These are phyloP conservation scores for Calonectria ilicicola DNA, from an alignment of 2,329 filamentous ascomycete genomes.

Conservation along the genomic window DNA sequence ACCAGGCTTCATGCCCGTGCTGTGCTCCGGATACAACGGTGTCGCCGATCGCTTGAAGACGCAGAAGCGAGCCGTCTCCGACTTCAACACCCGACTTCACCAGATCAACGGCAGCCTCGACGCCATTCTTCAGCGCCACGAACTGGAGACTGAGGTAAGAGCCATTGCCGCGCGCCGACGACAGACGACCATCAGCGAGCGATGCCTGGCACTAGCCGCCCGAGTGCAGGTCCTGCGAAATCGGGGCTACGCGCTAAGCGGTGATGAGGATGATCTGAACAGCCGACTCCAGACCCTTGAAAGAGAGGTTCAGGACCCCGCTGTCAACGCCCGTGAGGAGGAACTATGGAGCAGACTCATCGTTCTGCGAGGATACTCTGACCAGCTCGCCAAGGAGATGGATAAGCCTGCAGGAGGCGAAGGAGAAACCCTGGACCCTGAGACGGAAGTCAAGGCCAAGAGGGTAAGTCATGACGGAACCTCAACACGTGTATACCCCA, in stretches of 20 bases:
- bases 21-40: slow-evolving; percentile 79
- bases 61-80: slow-evolving; percentile 76
- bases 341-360: slow-evolving; percentile 89
- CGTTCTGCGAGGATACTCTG: slow-evolving; percentile 78
- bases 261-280: slow-evolving; percentile 82
- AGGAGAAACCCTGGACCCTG: slow-evolving; percentile 72
- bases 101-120: slow-evolving; percentile 82
- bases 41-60: slow-evolving; percentile 78
- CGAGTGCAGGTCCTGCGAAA: slow-evolving; percentile 86
- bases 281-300: slow-evolving; percentile 78
- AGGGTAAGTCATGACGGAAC: slow-evolving; percentile 65
- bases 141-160: slow-evolving; percentile 80
- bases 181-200: slow-evolving; percentile 78
- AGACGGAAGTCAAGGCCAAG: slow-evolving; percentile 78
- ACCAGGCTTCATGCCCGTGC: slow-evolving; percentile 80
- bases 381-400: slow-evolving; percentile 79
- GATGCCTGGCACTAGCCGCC: slow-evolving; percentile 80
- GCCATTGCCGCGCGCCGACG: slow-evolving; percentile 78
- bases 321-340: slow-evolving; percentile 80
- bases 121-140: slow-evolving; percentile 79
- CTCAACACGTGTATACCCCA: background rate
- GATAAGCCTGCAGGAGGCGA: slow-evolving; percentile 72
- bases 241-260: slow-evolving; percentile 82
- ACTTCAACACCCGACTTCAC: slow-evolving; percentile 79
- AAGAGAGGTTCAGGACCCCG: slow-evolving; percentile 78